phyloP scores from a whole-genome alignment of 805 yeast species.

The Kodamaea hsintzibuensis region DNA sequence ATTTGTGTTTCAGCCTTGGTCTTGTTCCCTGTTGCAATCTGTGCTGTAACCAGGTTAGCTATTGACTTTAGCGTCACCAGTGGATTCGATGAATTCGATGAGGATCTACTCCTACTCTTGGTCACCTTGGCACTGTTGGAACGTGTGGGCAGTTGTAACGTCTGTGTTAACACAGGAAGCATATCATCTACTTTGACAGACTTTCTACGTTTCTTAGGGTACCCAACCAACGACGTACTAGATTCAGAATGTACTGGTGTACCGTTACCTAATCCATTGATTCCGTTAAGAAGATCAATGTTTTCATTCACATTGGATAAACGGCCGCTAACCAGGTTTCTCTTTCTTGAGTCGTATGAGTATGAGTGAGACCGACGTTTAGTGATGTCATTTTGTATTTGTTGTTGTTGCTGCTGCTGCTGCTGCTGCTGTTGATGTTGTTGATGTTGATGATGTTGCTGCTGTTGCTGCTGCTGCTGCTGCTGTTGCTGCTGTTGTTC shows the following conservation, averaged over 20 bases:
- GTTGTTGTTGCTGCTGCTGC: background rate
- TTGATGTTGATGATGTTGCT: background rate
- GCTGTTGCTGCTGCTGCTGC: background rate
- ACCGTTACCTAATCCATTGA: background rate
- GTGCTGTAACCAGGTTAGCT: background rate
- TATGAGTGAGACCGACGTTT: conserved; percentile 19
- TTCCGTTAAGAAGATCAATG: background rate
- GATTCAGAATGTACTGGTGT: background rate
- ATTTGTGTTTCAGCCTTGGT: background rate
- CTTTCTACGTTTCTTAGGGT: conserved; percentile 14
- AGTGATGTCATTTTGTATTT: background rate
- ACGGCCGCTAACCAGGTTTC: conserved; percentile 7
- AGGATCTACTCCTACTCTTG: conserved; percentile 8
- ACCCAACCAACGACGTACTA: background rate
- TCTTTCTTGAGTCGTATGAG: conserved; percentile 17
- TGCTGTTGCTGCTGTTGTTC: background rate
- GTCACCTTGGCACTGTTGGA: conserved; percentile 2
- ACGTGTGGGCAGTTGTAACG: conserved; percentile 2
- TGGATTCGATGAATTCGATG: conserved; percentile 4
- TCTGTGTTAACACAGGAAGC: background rate
- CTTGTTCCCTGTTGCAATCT: conserved; percentile 1
- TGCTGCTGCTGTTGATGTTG: background rate
- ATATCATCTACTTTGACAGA: conserved; percentile 11
- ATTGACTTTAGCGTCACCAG: conserved; percentile 7
- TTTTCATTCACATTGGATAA: conserved; percentile 4